Conservation (phyloP, 352 stramenopile genomes). For the Aphanomyces cochlioides region DNA sequence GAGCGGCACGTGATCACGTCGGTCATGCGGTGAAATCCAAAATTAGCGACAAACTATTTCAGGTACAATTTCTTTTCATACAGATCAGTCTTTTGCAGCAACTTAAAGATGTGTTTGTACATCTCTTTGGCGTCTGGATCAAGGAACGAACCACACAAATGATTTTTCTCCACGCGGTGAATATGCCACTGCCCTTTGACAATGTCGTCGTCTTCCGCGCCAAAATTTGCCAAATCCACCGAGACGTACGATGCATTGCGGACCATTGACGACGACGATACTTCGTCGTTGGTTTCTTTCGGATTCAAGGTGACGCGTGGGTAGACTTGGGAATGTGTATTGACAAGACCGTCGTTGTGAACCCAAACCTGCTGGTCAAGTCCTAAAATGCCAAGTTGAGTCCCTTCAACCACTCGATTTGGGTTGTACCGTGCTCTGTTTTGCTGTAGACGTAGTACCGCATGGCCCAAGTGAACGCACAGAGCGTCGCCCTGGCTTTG, state of each 20-base stretch:
- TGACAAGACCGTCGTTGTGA: slow-evolving; percentile 24
- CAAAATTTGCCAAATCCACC: background rate
- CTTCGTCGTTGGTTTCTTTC: background rate
- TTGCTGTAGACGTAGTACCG: background rate
- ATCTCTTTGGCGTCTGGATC: background rate
- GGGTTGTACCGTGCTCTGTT: background rate
- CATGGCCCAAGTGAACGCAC: background rate
- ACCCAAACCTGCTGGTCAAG: slow-evolving; percentile 12
- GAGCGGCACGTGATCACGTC: slow-evolving; percentile 20
- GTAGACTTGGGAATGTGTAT: slow-evolving; percentile 14
- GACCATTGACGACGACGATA: too few relatives aligned
- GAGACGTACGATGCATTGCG: background rate
- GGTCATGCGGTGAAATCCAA: background rate
- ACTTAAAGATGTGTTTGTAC: slow-evolving; percentile 13
- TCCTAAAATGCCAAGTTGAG: background rate
- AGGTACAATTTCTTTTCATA: too few relatives aligned
- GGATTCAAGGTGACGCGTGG: background rate
- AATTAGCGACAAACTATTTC: too few relatives aligned
- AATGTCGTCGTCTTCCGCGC: background rate
- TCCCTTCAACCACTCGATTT: background rate
- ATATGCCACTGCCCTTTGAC: slow-evolving; percentile 10
- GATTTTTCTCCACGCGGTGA: background rate
- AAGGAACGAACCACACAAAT: slow-evolving; percentile 18
- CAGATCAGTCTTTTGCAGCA: background rate
- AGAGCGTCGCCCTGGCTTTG: background rate